Evolutionary conservation across 139 green algal species (phyloP), one percentile per base, ranked within the genome.

Genomic region (Chlorella sp.): DNA sequence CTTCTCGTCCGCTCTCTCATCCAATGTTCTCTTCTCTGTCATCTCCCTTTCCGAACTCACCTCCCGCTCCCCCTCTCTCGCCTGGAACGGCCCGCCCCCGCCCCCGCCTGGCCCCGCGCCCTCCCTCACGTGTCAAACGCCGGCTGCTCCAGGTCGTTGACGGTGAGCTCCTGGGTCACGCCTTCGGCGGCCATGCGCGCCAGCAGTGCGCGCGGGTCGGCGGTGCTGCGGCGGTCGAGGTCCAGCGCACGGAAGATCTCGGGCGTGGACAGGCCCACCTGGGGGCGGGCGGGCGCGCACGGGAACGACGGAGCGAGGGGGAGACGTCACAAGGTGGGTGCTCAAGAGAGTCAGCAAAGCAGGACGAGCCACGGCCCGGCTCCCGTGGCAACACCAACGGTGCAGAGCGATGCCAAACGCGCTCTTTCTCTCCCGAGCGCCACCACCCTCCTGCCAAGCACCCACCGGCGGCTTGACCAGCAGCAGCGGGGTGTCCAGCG

Each of bases 141-240:
- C 0, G 96, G 96, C 80, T 90, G 84, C 87, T 99, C 95, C 64
- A 98, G 80, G 74, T 97, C 94, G 80, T 98, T 98, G 2, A 98
- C 91, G 38, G 82, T 89, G 15, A 95, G 67, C 25, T 87, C 83
- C 64, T 91, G 85, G 29, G 64, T 73, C 56, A 87, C 55, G 8
- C 59, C 43, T 8, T 77, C 74, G 3, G 53, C 19, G 1, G 36
- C 75, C 56, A 96, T 82, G 41, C 64, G 58, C 0, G 63, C 63
- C 78, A 98, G 82, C 45, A 99, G 87, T n/a, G 87, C 74, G 36
- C 73, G 60, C 3, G 94, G 94, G 71, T 98, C 95, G 11, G 82
- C 92, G 8, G 74, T 83, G 71, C 85, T 95, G 38, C 90, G 80
- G n/a, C 71, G 59, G 56, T 58, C 65, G 14, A 98, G 82, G 76